Evolutionary conservation across 345 rosid species (phyloP).

Genomic region (Anacardium occidentale): DNA sequence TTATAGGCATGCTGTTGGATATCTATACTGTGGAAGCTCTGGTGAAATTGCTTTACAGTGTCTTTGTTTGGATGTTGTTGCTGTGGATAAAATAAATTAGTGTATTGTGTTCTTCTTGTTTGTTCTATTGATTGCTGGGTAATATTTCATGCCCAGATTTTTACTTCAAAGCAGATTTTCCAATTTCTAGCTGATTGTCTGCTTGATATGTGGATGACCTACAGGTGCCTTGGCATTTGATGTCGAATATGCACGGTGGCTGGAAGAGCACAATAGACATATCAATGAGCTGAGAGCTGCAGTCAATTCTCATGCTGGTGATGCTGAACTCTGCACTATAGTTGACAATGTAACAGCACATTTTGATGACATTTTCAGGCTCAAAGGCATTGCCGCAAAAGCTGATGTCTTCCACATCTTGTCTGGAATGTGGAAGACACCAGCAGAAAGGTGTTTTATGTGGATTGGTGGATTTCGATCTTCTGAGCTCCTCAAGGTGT

Average conservation of each 20-base stretch:
- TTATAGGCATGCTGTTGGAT: neutral
- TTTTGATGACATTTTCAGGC: constrained; percentile 73
- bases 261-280: constrained; percentile 74
- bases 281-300: constrained; percentile 84
- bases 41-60: neutral
- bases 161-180: neutral
- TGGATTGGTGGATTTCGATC: constrained; percentile 98
- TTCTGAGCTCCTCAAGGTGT: constrained; percentile 86
- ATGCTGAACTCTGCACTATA: constrained; percentile 73
- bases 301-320: constrained; percentile 85
- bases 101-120: neutral
- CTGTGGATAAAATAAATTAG: constrained; percentile 2
- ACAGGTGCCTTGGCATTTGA: constrained; percentile 91
- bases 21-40: neutral
- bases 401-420: constrained; percentile 90
- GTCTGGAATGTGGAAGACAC: constrained; percentile 99
- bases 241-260: constrained; percentile 82
- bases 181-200: neutral
- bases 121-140: neutral
- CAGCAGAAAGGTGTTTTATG: constrained; percentile 91
- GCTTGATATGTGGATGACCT: constrained; percentile 11
- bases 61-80: neutral
- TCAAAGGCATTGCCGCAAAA: constrained; percentile 80
- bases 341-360: constrained; percentile 67
- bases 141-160: neutral